Evolutionary conservation across 805 yeast genomes (phyloP), one percentile per base, ranked within the genome.

Genomic region (Pichia kluyveri): DNA sequence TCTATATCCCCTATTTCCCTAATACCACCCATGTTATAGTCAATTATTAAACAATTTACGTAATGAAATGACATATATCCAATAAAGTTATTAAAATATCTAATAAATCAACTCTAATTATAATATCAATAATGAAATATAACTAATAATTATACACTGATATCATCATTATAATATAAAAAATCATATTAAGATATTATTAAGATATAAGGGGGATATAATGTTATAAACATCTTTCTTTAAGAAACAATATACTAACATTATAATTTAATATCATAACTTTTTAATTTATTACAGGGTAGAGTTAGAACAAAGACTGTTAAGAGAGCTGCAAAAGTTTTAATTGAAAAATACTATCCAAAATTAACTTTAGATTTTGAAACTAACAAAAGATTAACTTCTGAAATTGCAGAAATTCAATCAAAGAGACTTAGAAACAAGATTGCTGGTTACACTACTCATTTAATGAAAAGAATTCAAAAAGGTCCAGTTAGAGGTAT

Each of bases 401-500:
- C 88, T 69, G 96, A 95, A 77, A 90, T 93, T 68, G 99, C 99
- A 63, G 90, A 86, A 75, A 95, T 93, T 72, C 97, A 91, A 76
- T 88, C 99, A 69, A 93, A 93, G 86, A 88, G 99, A 80, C 86
- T 93, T 76, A 93, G 99, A 83, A 93, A 93, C 93, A 93, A 93
- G 88, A 95, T 93, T 69, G 99, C 99, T 73, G 99, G 99, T 75
- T 93, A 91, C 96, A 93, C 99, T 77, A 93, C 99, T 70, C 99
- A 93, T 78, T 84, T 93, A 76, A 95, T 93, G 99, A 93, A 88
- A 83, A 90, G 99, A 82, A 93, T 93, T 72, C 98, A 95, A 80
- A 93, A 91, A 83, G 99, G 99, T 73, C 99, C 99, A 81, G 99
- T 93, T 68, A 90, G 98, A 84, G 99, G 99, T 80, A 95, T 93